phyloP scores from a whole-genome alignment of 2,329 filamentous ascomycete species.

The Alternaria arborescens region DNA sequence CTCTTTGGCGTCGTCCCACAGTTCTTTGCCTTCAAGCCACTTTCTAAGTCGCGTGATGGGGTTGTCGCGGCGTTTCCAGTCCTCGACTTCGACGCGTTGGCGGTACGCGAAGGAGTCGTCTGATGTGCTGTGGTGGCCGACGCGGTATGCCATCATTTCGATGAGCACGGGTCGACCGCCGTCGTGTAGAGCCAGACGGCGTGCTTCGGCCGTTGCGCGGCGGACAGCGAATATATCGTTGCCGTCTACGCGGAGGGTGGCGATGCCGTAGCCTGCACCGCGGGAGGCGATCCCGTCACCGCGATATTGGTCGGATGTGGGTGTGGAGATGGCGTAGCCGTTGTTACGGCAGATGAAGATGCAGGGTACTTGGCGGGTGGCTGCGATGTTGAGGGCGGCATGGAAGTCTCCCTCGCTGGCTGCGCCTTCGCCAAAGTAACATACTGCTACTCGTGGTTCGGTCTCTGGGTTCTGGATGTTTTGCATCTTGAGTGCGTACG shows the following conservation, averaged over 20 bases:
- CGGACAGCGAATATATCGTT: constrained; percentile 92
- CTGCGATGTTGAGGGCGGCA: constrained; percentile 88
- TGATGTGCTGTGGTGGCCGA: constrained; percentile 94
- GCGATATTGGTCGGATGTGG: constrained; percentile 88
- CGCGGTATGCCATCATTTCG: constrained; percentile 98
- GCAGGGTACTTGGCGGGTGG: constrained; percentile 85
- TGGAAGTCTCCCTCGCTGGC: constrained; percentile 94
- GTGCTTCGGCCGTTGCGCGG: constrained; percentile 79
- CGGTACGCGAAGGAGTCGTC: constrained; percentile 98
- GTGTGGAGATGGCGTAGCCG: constrained; percentile 89
- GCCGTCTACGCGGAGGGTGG: constrained; percentile 91
- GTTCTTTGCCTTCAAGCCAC: constrained; percentile 83
- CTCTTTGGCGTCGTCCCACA: constrained; percentile 88
- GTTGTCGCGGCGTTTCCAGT: constrained; percentile 91
- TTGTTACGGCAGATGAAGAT: constrained; percentile 94
- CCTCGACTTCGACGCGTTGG: constrained; percentile 89
- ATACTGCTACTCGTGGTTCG: constrained; percentile 72
- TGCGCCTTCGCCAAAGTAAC: constrained; percentile 91
- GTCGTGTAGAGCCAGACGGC: constrained; percentile 78
- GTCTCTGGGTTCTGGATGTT: constrained; percentile 72
- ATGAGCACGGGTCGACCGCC: constrained; percentile 86
- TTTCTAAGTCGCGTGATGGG: constrained; percentile 85
- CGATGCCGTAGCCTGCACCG: constrained; percentile 90
- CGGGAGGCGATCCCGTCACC: constrained; percentile 90
- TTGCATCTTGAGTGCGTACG: constrained; percentile 87